Base-by-base conservation (phyloP, 2,329 filamentous ascomycete genomes). In the Mycocentrospora acerina region DNA sequence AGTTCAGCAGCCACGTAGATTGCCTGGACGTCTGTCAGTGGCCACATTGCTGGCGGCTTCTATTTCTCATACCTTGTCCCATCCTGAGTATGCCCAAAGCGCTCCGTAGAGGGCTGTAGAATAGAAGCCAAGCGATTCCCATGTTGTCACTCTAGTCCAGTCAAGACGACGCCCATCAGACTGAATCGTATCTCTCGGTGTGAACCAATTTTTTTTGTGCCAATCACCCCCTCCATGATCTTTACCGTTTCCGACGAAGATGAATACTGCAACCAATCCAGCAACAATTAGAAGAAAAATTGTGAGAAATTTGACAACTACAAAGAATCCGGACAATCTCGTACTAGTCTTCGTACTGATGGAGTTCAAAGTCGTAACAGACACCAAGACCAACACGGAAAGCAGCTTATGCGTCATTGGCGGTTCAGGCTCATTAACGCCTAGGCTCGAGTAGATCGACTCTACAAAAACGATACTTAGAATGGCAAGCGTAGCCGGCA, bases 401-500 rank as follows among this genome's bases (percentile, higher is more conserved):
- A 44, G 46, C 60, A 35, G 70, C 70, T 53, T 76, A 59, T 67
- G 60, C 16, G 61, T 58, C 34, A 65, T 59, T 6, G 57, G 57
- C 19, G 76, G 73, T 0, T 73, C 73, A 0, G 78, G 74, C 2
- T 79, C 78, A 59, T 75, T 81, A 17, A 81, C 73, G 46, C 74
- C 81, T 57, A 83, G 74, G 15, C 80, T 56, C 12, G 70, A 60
- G 30, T 72, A 70, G 7, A 67, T 55, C 14, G 44, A 51, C 46
- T 74, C 67, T 7, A 71, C 73, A 48, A 84, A 84, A 13, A 83
- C 80, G 46, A 84, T 82, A 53, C 76, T 76, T 13, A 84, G 67
- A 39, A 84, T 84, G 1, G 80, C 80, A 25, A 83, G 68, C 0
- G 81, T 83, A 0, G 80, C 79, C 0, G 81, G 81, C 80, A 83